phyloP scores from a whole-genome alignment of 2,329 filamentous ascomycete species.

The Phyllosticta citrichinensis region DNA sequence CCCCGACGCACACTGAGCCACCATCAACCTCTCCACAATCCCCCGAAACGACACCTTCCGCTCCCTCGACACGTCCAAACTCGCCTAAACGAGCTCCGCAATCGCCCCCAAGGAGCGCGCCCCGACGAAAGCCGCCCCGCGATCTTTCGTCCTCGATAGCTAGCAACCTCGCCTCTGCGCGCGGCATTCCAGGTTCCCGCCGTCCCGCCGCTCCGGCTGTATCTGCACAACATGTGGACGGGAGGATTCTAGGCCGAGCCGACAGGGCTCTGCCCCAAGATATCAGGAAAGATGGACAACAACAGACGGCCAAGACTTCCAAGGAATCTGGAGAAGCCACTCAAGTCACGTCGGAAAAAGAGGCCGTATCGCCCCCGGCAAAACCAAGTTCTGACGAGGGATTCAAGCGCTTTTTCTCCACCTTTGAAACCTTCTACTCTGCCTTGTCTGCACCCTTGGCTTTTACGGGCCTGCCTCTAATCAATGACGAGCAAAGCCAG shows the following conservation, averaged over 20 bases:
- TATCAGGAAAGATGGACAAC: slow-evolving; percentile 3
- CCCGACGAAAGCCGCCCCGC: slow-evolving; percentile 45
- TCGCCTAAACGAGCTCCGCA: slow-evolving; percentile 2
- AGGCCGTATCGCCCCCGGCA: neutral
- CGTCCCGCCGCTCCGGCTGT: slow-evolving; percentile 59
- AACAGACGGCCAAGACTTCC: neutral
- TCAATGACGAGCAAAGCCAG: slow-evolving; percentile 17
- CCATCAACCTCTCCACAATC: slow-evolving; percentile 6
- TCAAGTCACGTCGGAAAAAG: neutral
- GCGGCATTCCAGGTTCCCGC: slow-evolving; percentile 55
- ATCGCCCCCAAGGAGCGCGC: slow-evolving; percentile 23
- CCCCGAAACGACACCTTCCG: neutral
- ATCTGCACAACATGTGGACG: slow-evolving; percentile 63
- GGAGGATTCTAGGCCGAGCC: slow-evolving; percentile 41
- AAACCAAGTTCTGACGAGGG: slow-evolving; percentile 52
- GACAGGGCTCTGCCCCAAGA: slow-evolving; percentile 16
- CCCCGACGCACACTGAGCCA: slow-evolving; percentile 1
- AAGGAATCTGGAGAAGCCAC: neutral
- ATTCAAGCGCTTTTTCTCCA: slow-evolving; percentile 84
- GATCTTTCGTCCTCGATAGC: slow-evolving; percentile 75
- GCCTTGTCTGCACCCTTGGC: slow-evolving; percentile 82
- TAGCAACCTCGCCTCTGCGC: slow-evolving; percentile 75
- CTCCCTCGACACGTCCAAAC: neutral
- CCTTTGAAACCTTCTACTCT: slow-evolving; percentile 81
- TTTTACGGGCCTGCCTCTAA: slow-evolving; percentile 80